Base-by-base conservation (phyloP, 2,329 filamentous ascomycete species). In the Penicillium sp. region DNA sequence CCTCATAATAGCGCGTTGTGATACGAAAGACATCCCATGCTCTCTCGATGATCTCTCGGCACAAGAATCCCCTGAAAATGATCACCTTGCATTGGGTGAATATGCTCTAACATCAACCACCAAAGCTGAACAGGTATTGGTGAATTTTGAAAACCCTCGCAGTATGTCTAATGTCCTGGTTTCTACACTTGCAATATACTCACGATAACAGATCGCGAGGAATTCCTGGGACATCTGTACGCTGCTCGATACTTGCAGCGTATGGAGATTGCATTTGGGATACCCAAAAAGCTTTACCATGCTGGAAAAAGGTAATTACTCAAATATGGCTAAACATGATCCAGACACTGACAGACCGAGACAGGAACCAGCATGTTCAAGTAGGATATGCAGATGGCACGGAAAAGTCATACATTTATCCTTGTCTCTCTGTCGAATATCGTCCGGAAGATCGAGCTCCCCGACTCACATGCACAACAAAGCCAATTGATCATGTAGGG, bases 321-420 rank as follows among this genome's bases (percentile, higher is more conserved):
- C 10, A 30, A 19, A n/a, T 30, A 1, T 4, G 30, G 15, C 17
- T 4, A 28, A 44, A 28, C 1, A 9, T 17, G 33, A 17, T 3
- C 3, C 17, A 12, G 24, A 7, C 5, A 28, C 53, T 55, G 22
- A 55, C 35, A 42, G 0, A 12, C 3, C 10, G 53, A 13, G 15
- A 24, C 17, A 55, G 53, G 15, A 33, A 10, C 17, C 53, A 55
- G 26, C 53, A 55, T 44, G 38, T 55, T 26, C 53, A 55, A 33
- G 35, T 55, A 13, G 53, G 53, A 26, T 55, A 42, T 44, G 53
- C 35, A 28, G 38, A 55, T 33, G 53, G 53, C 22, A 55, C 37
- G 15, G 53, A 55, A 8, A 55, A 55, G 9, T 44, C 53, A 22
- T 55, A 44, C 26, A 55, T 55, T 19, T 55, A 55, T n/a, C 53